Conservation (phyloP, 1,284 basidiomycete species). For the Pseudozyma sp. region DNA sequence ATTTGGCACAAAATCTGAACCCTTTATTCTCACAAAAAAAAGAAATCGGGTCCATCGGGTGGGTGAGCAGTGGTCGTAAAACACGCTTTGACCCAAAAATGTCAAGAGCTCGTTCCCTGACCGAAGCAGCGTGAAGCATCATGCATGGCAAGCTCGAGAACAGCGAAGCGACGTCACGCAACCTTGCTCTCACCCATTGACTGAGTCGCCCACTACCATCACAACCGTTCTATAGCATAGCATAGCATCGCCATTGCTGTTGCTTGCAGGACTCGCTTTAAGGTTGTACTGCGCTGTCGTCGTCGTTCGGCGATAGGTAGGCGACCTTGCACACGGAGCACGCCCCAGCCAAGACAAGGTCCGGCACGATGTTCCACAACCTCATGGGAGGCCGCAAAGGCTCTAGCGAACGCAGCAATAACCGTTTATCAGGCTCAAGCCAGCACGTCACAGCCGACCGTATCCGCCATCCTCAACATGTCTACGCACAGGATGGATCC, state of each 20-base stretch:
- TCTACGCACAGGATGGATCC: slow-evolving; percentile 29
- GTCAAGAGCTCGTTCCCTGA: not conserved
- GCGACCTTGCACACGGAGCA: slow-evolving; percentile 6
- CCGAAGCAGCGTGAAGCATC: slow-evolving; percentile 4
- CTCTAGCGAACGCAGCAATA: slow-evolving; percentile 41
- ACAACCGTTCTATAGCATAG: too few species aligned
- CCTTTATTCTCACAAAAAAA: not conserved
- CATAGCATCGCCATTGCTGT: not conserved
- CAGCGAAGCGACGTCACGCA: not conserved
- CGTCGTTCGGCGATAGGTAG: not conserved
- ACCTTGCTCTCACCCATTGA: not conserved
- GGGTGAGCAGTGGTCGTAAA: too few species aligned
- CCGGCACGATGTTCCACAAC: slow-evolving; percentile 44
- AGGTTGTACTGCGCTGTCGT: not conserved
- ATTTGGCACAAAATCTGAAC: not conserved
- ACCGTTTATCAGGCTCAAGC: slow-evolving; percentile 29
- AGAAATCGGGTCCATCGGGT: slow-evolving; percentile 17
- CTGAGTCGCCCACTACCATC: not conserved
- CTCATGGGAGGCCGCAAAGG: slow-evolving; percentile 45
- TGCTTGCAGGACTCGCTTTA: not conserved
- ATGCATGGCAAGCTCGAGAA: not conserved
- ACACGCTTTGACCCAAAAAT: slow-evolving; percentile 28
- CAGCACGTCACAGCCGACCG: slow-evolving; percentile 40
- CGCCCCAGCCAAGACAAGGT: not conserved
- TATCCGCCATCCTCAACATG: slow-evolving; percentile 48